Base-by-base conservation (phyloP, 495 filamentous ascomycete genomes). In the Letharia lupina region DNA sequence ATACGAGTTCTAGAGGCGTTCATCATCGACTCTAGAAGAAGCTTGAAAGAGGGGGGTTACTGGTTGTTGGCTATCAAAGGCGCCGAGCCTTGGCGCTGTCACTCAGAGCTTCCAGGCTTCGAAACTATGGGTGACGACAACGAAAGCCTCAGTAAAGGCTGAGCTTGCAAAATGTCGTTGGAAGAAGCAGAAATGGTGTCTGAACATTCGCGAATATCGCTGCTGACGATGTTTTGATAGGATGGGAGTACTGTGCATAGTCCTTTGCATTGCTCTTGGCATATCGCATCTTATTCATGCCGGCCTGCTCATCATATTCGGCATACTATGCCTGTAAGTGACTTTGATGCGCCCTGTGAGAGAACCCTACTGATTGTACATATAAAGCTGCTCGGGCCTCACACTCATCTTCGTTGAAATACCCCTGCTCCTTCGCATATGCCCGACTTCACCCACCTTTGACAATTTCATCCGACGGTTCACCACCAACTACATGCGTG, bases 341-440 rank as follows among this genome's bases (percentile, higher is more conserved):
- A 35, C 31, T 18, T 70, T 12, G 33, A 20, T 39, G 40, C 40
- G 63, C 61, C 40, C 31, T 31, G 13, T 9, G 10, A 10, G 16
- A 39, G n/a, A 58, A 65, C n/a, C 16, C 20, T 44, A 42, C n/a
- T 20, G 47, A 63, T n/a, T 16, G 57, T 28, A 2, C 45, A 20
- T 31, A 18, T 61, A 44, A 72, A 97, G 93, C 40, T 77, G 87
- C 42, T 96, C 82, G 61, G 83, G 87, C 50, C 87, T 96, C 75
- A 75, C 98, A 73, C 87, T 99, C 76, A 81, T 99, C 81, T 99
- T 99, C 83, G 84, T 97, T 76, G 94, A 99, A 76, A 87, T 99
- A 23, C 94, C 94, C 13, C 88, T 97, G 69, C 90, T 98, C 61
- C 87, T 99, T 42, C 89, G 95, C 77, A 97, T 99, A 79, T 99